A percentile compares a stretch with the other conserved stretches of the same genome.
Conservation (phyloP, 2,329 filamentous ascomycete genomes). For the Chaetoscypha palmicola region DNA sequence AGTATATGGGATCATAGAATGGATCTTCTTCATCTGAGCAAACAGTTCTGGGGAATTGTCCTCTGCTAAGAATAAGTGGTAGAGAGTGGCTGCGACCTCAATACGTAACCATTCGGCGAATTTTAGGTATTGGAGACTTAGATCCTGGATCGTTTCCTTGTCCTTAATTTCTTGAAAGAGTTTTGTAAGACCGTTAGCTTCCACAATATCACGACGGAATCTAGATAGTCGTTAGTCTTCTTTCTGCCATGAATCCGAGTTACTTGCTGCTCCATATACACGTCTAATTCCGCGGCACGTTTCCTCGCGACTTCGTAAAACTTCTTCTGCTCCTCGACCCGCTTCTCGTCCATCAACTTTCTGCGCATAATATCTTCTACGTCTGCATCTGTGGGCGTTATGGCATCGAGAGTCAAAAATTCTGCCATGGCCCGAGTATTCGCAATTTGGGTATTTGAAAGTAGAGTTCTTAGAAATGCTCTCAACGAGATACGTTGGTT, state of each 20-base stretch:
- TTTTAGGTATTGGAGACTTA: slow-evolving; percentile 94
- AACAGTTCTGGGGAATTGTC: slow-evolving; percentile 97
- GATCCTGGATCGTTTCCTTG: slow-evolving; percentile 77
- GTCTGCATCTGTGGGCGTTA: slow-evolving; percentile 75
- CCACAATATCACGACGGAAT: slow-evolving; percentile 61
- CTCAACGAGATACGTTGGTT: slow-evolving; percentile 85
- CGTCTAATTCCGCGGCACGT: slow-evolving; percentile 84
- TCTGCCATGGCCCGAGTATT: slow-evolving; percentile 76
- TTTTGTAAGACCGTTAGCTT: slow-evolving; percentile 76
- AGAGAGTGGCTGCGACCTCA: slow-evolving; percentile 91
- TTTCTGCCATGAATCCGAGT: not conserved
- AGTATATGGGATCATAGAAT: slow-evolving; percentile 88
- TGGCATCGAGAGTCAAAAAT: slow-evolving; percentile 68
- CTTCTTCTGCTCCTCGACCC: slow-evolving; percentile 83
- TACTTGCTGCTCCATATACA: slow-evolving; percentile 90
- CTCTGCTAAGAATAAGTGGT: slow-evolving; percentile 94
- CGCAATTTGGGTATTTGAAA: slow-evolving; percentile 79
- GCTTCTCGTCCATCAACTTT: slow-evolving; percentile 77
- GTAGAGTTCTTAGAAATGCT: slow-evolving; percentile 78
- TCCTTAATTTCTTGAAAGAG: slow-evolving; percentile 89
- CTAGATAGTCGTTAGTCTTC: slow-evolving; percentile 31
- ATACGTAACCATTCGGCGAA: slow-evolving; percentile 98
- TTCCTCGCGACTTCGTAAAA: slow-evolving; percentile 95
- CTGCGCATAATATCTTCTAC: slow-evolving; percentile 70
- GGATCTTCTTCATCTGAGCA: slow-evolving; percentile 86